Evolutionary conservation across 495 filamentous ascomycete species (phyloP), one percentile per base, ranked within the genome.

Genomic region (Penicillium manginii): DNA sequence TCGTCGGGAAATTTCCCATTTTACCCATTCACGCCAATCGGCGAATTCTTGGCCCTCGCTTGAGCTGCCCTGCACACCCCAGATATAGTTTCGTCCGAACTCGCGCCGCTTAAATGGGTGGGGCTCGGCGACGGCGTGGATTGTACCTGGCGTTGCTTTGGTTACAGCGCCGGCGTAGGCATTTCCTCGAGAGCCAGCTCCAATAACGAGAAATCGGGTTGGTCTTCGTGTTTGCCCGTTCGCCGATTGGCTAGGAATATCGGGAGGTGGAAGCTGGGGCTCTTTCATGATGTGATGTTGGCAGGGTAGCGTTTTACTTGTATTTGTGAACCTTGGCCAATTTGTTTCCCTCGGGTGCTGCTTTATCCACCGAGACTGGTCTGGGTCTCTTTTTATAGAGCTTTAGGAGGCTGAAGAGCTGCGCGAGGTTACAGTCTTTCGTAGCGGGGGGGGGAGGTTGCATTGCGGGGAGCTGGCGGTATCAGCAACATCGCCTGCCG

Each of bases 41-140:
- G 59, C 57, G 65, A 97, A 97, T 46, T 81, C 77, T 42, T 91
- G 82, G 0, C 84, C 83, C 7, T 81, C 76, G 4, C 70, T 66
- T 1, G 83, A 75, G 2, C 68, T 50, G n/a, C 60, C 59, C 0
- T 62, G 58, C 7, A 57, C 52, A 23, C 81, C 83, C 88, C 88
- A 91, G 57, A 93, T 88, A 70, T 86, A 90, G 46, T 77, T 84
- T 29, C 71, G 69, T 10, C 86, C 86, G 52, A 97, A 86, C 3
- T 81, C 73, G 17, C 78, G 73, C 5, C 94, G 83, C 69, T 96
- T 96, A 68, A 85, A 92, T 3, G 78, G 72, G 52, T 91, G 80
- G 0, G 94, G 93, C 64, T 98, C 94, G 15, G 88, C 89, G 32
- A 98, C 84, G 32, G 91, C 89, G 9, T 83, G 83, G 57, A 96